Conservation (phyloP, 495 filamentous ascomycete species). For the Penicillium egyptiacum region DNA sequence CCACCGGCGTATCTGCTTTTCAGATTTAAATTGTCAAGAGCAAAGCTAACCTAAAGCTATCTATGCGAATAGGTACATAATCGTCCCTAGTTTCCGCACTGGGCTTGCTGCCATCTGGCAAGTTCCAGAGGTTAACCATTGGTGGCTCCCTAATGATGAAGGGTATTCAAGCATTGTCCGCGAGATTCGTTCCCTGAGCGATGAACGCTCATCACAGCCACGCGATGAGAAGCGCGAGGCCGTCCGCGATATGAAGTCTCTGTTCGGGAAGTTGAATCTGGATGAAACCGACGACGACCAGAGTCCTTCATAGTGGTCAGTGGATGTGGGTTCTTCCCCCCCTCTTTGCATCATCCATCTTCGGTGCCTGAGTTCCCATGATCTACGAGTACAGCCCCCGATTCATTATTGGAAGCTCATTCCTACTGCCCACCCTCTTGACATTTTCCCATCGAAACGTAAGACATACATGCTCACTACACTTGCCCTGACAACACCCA, state of each 20-base stretch:
- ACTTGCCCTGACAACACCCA: not conserved
- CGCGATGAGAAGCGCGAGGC: conserved; percentile 64
- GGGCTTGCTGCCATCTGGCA: conserved; percentile 72
- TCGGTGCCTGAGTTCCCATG: not conserved
- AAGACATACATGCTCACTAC: not conserved
- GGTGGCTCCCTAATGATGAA: conserved; percentile 88
- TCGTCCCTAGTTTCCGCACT: conserved; percentile 68
- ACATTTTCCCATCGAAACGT: not conserved
- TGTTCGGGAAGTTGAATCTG: conserved; percentile 58
- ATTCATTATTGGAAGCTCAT: not conserved
- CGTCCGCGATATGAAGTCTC: conserved; percentile 70
- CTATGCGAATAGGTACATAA: conserved; percentile 67
- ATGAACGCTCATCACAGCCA: conserved; percentile 63
- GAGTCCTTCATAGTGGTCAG: conserved; percentile 11
- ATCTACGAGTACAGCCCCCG: not conserved
- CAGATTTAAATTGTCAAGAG: conserved; percentile 3
- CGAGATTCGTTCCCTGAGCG: conserved; percentile 71
- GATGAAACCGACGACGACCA: conserved; percentile 39
- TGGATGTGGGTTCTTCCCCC: not conserved
- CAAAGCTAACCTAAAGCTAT: conserved; percentile 12
- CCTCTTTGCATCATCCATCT: not conserved
- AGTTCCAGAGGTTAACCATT: conserved; percentile 64
- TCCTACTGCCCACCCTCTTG: not conserved
- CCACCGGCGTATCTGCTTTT: not conserved
- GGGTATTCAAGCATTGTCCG: conserved; percentile 68